Evolutionary conservation across 2,329 filamentous ascomycete species (phyloP), one percentile per base, ranked within the genome.

Genomic region (Exophiala sp.): DNA sequence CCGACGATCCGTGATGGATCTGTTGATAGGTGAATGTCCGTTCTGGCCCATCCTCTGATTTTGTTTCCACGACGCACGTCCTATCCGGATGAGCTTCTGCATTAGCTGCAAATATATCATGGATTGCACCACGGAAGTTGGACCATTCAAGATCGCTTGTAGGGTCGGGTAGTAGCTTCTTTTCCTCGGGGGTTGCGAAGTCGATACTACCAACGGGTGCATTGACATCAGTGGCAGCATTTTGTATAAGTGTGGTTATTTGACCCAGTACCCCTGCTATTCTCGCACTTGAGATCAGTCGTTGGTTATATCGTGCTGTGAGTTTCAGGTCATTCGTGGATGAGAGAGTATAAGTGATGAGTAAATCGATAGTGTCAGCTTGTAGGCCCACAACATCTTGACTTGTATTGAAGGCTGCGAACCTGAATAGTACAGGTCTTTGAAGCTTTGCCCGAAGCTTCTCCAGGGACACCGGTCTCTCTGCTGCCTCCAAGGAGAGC

Each of bases 1-100:
- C 78, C 68, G 95, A 95, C 29, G 89, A 87, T 0, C 87, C 86
- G 73, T 96, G 87, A 66, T 91, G 81, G 66, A 97, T 96, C 65
- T 95, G 89, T 61, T 78, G 77, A 70, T 96, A 97, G 20, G 85
- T 92, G 71, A 94, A 96, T 45, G 72, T 73, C 59, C 88, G 78
- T 67, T 84, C 76, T 6, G 84, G 78, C 2, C 78, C 75, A 29
- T 65, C 71, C 47, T 64, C 68, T 1, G 68, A 73, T 62, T 77
- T 69, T 51, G 86, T 89, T 65, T 88, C 86, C 2, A 87, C 77
- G 3, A 89, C 84, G 63, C 86, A 89, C 51, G 80, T 71, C 64
- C 83, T 77, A 38, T 89, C 83, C 1, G 90, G 90, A 65, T 88
- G 78, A 57, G 74, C 78, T 66, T 79, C 70, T 7, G 89, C 89